phyloP scores from a whole-genome alignment of 2,329 filamentous ascomycete species.

The Pseudogymnoascus sp. region DNA sequence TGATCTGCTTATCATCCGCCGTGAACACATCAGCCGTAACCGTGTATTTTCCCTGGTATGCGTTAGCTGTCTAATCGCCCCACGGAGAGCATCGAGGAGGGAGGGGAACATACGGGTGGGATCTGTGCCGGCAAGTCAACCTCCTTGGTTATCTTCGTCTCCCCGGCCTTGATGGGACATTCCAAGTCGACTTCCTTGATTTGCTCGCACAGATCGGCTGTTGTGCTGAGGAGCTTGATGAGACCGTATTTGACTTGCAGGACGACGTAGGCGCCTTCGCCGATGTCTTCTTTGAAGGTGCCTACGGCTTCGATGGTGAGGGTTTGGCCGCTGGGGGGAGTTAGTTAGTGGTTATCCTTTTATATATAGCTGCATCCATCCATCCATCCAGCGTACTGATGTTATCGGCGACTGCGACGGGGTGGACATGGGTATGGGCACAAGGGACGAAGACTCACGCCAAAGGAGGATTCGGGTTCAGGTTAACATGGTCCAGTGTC shows the following conservation, averaged over 20 bases:
- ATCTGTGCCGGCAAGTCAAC: constrained; percentile 81
- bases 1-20: constrained; percentile 63
- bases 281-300: constrained; percentile 61
- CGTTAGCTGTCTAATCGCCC: neutral
- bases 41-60: constrained; percentile 69
- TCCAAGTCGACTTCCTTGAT: constrained; percentile 78
- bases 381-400: neutral
- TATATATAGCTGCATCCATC: neutral
- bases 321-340: constrained; percentile 54
- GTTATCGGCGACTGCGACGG: neutral
- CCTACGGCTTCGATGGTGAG: constrained; percentile 74
- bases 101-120: constrained; percentile 60
- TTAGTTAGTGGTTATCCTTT: no score
- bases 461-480: constrained; percentile 76
- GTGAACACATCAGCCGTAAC: constrained; percentile 81
- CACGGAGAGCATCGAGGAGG: neutral
- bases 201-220: constrained; percentile 80
- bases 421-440: constrained; percentile 16
- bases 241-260: constrained; percentile 89
- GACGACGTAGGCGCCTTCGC: constrained; percentile 70
- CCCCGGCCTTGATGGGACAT: constrained; percentile 79
- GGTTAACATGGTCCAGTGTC: constrained; percentile 67
- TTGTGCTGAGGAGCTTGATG: constrained; percentile 76
- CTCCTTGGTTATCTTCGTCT: constrained; percentile 64
- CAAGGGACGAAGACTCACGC: constrained; percentile 51